phyloP scores from a whole-genome alignment of 2,329 filamentous ascomycete genomes.

The Thielaviopsis populi region DNA sequence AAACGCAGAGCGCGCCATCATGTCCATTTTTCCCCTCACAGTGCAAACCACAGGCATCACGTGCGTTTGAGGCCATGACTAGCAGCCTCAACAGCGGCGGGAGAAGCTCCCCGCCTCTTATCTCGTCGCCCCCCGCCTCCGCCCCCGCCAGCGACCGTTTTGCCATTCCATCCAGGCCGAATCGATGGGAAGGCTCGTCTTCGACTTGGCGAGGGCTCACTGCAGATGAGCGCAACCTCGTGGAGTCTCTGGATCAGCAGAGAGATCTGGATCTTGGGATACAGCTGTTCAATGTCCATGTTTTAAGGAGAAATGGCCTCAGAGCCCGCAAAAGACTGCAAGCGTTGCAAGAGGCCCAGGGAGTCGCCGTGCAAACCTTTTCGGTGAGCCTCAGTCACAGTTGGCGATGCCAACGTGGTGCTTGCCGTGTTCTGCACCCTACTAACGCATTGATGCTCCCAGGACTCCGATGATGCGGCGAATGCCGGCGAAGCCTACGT shows the following conservation, averaged over 20 bases:
- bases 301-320: conserved; percentile 35
- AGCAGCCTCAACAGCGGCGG: background rate
- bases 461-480: conserved; percentile 12
- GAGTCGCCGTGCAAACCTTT: conserved; percentile 17
- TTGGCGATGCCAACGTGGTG: background rate
- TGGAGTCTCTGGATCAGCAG: conserved; percentile 46
- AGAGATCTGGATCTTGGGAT: conserved; percentile 52
- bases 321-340: background rate
- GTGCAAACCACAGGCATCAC: background rate
- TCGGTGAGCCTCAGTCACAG: background rate
- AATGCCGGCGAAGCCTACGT: conserved; percentile 20
- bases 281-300: conserved; percentile 68
- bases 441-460: background rate
- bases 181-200: conserved; percentile 54
- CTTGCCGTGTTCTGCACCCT: background rate
- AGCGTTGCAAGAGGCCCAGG: conserved; percentile 20
- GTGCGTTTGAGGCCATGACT: background rate
- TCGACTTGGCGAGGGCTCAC: conserved; percentile 54
- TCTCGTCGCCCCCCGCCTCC: background rate
- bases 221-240: conserved; percentile 45
- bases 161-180: conserved; percentile 35
- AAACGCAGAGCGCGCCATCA: background rate
- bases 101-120: background rate
- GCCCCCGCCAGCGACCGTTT: background rate
- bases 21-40: background rate